phyloP scores from a whole-genome alignment of 352 stramenopile genomes.

The Pseudoperonospora humuli region DNA sequence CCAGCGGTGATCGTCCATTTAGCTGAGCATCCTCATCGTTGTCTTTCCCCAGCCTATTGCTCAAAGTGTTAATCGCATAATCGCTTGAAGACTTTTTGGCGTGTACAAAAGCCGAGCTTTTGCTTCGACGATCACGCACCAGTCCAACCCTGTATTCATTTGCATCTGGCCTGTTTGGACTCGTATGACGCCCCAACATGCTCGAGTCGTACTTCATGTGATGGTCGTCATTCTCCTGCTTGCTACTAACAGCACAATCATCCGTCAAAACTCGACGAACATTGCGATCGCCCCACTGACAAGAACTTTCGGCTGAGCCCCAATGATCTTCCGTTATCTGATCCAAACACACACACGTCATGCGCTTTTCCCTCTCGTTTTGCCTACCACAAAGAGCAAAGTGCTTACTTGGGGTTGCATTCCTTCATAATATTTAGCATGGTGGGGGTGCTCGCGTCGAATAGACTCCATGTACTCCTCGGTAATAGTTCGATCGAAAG shows the following conservation, averaged over 20 bases:
- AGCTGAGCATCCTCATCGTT: slow-evolving; percentile 34
- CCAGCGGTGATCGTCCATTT: slow-evolving; percentile 50
- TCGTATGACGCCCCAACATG: slow-evolving; percentile 6
- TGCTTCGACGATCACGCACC: slow-evolving; percentile 47
- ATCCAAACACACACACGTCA: background rate
- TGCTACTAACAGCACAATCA: slow-evolving; percentile 10
- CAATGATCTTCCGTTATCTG: slow-evolving; percentile 51
- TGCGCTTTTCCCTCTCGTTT: background rate
- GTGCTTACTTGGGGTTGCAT: slow-evolving; percentile 20
- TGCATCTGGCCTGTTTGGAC: slow-evolving; percentile 2
- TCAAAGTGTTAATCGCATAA: slow-evolving; percentile 16
- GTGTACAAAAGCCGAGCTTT: slow-evolving; percentile 58
- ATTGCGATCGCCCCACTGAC: slow-evolving; percentile 47
- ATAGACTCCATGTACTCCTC: slow-evolving; percentile 50
- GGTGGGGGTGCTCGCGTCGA: slow-evolving; percentile 48
- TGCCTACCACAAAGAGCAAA: background rate
- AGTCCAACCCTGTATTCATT: slow-evolving; percentile 16
- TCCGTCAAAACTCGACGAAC: slow-evolving; percentile 36
- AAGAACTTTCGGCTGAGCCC: slow-evolving; percentile 50
- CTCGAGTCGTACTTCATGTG: slow-evolving; percentile 35
- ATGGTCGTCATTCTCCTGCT: slow-evolving; percentile 32
- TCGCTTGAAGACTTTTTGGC: slow-evolving; percentile 22
- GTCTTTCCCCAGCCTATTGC: slow-evolving; percentile 4
- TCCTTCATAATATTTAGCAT: slow-evolving; percentile 57
- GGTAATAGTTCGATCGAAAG: slow-evolving; percentile 58